Percentiles rank a stretch among this genome's conserved stretches.
These are phyloP conservation scores for Fusarium sp. DNA, from an alignment of 2,329 filamentous ascomycete species.

Conservation along the genomic window DNA sequence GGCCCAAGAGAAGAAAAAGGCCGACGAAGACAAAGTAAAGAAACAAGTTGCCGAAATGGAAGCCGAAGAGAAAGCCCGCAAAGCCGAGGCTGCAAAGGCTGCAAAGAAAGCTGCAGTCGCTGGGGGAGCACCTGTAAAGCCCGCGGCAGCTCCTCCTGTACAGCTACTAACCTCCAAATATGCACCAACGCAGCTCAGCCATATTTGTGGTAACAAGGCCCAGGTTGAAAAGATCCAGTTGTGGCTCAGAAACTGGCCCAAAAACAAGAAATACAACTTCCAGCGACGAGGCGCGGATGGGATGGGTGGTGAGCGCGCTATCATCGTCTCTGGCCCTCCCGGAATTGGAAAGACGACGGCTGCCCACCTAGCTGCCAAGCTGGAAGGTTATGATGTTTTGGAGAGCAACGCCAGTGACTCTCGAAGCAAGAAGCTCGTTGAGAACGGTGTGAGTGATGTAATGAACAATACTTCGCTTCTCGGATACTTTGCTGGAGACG, in stretches of 20 bases:
- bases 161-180: constrained; percentile 96
- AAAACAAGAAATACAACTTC: constrained; percentile 82
- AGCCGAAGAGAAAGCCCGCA: constrained; percentile 74
- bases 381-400: constrained; percentile 92
- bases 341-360: constrained; percentile 98
- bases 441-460: constrained; percentile 86
- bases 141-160: constrained; percentile 62
- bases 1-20: constrained; percentile 83
- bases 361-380: constrained; percentile 90
- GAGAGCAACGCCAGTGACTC: constrained; percentile 97
- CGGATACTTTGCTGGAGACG: constrained; percentile 88
- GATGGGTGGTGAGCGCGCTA: constrained; percentile 83
- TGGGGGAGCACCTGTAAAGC: constrained; percentile 40
- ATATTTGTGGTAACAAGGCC: constrained; percentile 95
- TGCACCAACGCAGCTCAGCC: constrained; percentile 82
- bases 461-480: constrained; percentile 93
- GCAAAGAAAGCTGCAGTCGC: constrained; percentile 55
- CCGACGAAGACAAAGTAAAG: constrained; percentile 84
- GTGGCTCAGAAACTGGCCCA: constrained; percentile 87
- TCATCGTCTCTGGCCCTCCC: constrained; percentile 94
- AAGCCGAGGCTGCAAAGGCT: constrained; percentile 62
- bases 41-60: constrained; percentile 88
- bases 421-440: constrained; percentile 94
- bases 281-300: constrained; percentile 86
- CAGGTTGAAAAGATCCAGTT: constrained; percentile 88